A percentile compares a stretch with the other conserved stretches of the same genome.
phyloP scores from a whole-genome alignment of 305 asterid species.

The Petunia hybrid region DNA sequence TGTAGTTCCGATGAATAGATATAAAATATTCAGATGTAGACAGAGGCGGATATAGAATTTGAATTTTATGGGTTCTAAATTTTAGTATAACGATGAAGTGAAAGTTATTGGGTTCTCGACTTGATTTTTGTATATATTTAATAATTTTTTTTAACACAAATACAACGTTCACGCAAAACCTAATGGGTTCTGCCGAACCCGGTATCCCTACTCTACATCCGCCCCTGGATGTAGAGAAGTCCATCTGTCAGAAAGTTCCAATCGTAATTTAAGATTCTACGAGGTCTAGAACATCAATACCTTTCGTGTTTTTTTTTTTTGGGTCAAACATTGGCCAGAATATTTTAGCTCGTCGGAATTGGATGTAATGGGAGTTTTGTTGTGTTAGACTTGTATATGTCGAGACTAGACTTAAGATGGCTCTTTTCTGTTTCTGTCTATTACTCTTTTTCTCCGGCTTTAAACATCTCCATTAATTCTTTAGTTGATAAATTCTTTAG shows the following conservation, averaged over 20 bases:
- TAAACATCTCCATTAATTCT: background rate
- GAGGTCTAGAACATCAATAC: background rate
- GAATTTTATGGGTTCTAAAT: too few species aligned
- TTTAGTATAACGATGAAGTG: too few species aligned
- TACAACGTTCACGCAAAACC: too few species aligned
- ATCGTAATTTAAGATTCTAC: background rate
- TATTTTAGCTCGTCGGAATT: background rate
- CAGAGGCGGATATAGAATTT: too few species aligned
- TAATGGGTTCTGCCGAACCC: too few species aligned
- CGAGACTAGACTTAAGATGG: background rate
- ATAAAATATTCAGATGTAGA: too few species aligned
- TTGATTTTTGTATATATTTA: too few species aligned
- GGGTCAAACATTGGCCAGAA: background rate
- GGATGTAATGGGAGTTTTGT: background rate
- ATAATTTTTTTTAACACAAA: too few species aligned
- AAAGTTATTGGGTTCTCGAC: too few species aligned
- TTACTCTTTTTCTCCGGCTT: background rate
- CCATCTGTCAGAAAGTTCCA: background rate
- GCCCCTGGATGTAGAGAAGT: background rate
- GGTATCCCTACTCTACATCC: too few species aligned
- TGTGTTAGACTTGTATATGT: conserved; percentile 20
- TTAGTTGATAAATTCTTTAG: background rate
- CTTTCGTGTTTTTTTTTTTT: background rate
- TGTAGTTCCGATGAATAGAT: background rate
- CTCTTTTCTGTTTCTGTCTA: background rate